phyloP scores from a whole-genome alignment of 352 stramenopile species.

The Globisporangium uncinulatum region DNA sequence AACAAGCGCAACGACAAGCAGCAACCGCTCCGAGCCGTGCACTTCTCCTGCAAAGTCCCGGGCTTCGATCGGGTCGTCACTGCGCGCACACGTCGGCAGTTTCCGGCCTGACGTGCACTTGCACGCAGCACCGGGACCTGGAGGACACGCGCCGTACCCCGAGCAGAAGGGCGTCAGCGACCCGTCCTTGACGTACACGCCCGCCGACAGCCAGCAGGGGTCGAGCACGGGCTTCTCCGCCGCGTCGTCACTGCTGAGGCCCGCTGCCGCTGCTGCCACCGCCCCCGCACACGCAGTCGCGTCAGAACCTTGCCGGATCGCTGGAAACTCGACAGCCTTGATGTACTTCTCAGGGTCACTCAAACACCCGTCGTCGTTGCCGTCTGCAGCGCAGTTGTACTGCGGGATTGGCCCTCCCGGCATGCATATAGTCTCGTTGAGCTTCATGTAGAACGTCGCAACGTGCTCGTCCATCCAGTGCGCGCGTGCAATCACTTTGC shows the following conservation, averaged over 20 bases:
- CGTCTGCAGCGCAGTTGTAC: conserved; percentile 21
- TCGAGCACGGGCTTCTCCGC: conserved; percentile 52
- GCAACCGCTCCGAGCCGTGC: too few relatives aligned
- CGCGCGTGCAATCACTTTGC: conserved; percentile 27
- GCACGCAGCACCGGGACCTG: conserved; percentile 60
- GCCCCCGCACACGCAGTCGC: not conserved
- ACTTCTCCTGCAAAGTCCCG: not conserved
- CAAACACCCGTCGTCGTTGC: conserved; percentile 17
- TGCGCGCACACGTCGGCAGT: conserved; percentile 34
- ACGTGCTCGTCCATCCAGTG: conserved; percentile 41
- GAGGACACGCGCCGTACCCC: conserved; percentile 56
- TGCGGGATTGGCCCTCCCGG: conserved; percentile 11
- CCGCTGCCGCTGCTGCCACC: not conserved
- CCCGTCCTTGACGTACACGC: conserved; percentile 38
- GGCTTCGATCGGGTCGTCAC: conserved; percentile 24
- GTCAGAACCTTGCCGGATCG: conserved; percentile 3
- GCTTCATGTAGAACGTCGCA: conserved; percentile 13
- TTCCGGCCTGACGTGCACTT: conserved; percentile 36
- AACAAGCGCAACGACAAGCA: too few relatives aligned
- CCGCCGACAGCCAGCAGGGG: conserved; percentile 70
- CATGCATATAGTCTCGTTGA: conserved; percentile 9
- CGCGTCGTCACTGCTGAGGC: not conserved
- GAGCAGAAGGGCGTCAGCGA: conserved; percentile 70
- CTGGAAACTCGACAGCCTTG: conserved; percentile 12
- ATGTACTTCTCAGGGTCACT: conserved; percentile 21